Percentiles rank a stretch among this genome's conserved stretches.
phyloP scores from a whole-genome alignment of 768 basidiomycete genomes.

The Russula sp. region DNA sequence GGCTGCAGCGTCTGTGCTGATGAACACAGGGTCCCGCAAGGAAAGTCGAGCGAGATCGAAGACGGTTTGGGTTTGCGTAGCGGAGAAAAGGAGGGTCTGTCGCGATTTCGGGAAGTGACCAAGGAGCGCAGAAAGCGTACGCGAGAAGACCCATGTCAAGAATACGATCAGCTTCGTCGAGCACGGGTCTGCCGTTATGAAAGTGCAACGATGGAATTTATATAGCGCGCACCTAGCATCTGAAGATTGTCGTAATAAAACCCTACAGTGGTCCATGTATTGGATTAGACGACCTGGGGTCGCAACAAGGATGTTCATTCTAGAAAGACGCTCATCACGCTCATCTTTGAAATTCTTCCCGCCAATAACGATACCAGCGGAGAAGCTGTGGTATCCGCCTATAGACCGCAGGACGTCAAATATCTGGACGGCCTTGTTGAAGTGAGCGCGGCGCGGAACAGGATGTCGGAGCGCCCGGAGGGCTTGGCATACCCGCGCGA shows the following conservation, averaged over 20 bases:
- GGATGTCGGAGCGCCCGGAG: no score
- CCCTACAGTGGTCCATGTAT: conserved; percentile 97
- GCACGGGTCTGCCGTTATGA: conserved; percentile 48
- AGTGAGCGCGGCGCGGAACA: no score
- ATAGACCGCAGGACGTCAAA: conserved; percentile 95
- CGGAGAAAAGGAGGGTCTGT: conserved; percentile 95
- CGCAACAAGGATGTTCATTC: conserved; percentile 99
- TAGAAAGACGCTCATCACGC: conserved; percentile 73
- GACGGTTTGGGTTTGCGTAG: conserved; percentile 91
- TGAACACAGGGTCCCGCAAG: conserved; percentile 73
- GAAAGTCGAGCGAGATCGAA: conserved; percentile 86
- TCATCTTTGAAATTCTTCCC: conserved; percentile 96
- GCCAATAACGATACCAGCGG: conserved; percentile 92
- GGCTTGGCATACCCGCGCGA: no score
- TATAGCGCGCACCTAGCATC: conserved; percentile 62
- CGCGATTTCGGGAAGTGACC: conserved; percentile 86
- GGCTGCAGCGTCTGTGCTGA: conserved; percentile 51
- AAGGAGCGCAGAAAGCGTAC: conserved; percentile 86
- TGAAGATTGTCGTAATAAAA: conserved; percentile 93
- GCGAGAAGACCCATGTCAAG: conserved; percentile 95
- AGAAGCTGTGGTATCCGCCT: conserved; percentile 87
- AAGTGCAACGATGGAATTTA: not conserved
- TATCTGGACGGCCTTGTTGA: conserved; percentile 97
- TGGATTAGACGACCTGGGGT: conserved; percentile 94
- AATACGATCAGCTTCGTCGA: conserved; percentile 96